Conservation (phyloP, 1,139 yeast species). For the Geotrichum phurueaensis region DNA sequence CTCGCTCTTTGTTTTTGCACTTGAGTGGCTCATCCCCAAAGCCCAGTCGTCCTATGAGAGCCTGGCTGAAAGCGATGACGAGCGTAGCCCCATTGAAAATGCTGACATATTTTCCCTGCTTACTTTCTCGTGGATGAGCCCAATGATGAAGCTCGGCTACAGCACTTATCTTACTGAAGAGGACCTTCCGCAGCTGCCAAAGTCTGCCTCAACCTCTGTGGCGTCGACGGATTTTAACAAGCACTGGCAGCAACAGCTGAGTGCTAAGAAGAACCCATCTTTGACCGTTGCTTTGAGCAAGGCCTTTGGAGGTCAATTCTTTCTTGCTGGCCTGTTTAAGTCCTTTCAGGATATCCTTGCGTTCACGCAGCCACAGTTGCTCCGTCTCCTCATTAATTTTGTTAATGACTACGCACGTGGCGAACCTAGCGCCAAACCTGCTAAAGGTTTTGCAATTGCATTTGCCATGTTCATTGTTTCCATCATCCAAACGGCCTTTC, state of each 20-base stretch:
- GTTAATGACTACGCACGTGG: conserved; percentile 61
- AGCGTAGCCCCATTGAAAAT: conserved; percentile 59
- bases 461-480: conserved; percentile 78
- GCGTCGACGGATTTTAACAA: conserved; percentile 39
- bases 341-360: conserved; percentile 72
- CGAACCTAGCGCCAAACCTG: conserved; percentile 40
- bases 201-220: conserved; percentile 37
- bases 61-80: conserved; percentile 36
- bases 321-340: conserved; percentile 74
- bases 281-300: conserved; percentile 54
- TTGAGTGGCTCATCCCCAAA: conserved; percentile 52
- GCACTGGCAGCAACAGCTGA: conserved; percentile 54
- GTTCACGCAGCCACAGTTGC: conserved; percentile 82
- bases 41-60: conserved; percentile 41
- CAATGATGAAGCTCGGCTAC: conserved; percentile 81
- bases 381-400: conserved; percentile 68
- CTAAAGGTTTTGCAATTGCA: conserved; percentile 80
- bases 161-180: conserved; percentile 61
- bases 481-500: conserved; percentile 70
- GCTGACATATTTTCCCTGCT: conserved; percentile 79
- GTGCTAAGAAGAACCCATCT: conserved; percentile 50
- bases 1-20: conserved; percentile 45
- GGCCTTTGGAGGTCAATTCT: conserved; percentile 67
- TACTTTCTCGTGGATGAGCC: conserved; percentile 90
- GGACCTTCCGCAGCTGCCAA: conserved; percentile 80